Evolutionary conservation across 2,329 filamentous ascomycete species (phyloP).

Genomic region (Plectosphaerella cucumerina): DNA sequence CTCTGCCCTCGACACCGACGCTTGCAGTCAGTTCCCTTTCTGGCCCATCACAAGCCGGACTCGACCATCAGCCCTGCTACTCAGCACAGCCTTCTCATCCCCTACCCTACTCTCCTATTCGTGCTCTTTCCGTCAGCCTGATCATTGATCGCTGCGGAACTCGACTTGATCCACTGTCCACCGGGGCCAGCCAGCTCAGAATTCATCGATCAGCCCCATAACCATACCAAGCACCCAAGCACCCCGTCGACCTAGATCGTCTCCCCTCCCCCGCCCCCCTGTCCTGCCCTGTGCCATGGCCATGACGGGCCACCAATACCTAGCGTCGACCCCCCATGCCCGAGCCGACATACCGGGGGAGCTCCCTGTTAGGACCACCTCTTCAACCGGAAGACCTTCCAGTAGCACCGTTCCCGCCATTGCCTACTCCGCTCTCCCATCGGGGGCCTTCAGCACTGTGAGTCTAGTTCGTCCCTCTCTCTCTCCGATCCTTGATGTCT

Average conservation of each 20-base stretch:
- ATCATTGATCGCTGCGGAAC: no score
- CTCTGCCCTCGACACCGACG: neutral
- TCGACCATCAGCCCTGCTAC: no score
- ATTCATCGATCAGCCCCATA: no score
- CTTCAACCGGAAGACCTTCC: neutral
- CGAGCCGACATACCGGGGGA: conserved; percentile 6
- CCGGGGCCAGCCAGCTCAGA: no score
- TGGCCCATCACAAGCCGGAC: neutral
- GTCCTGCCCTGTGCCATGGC: neutral
- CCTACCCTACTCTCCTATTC: neutral
- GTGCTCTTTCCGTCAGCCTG: neutral
- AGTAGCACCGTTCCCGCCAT: no score
- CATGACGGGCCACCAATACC: conserved; percentile 12
- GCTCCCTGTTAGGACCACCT: conserved; percentile 5
- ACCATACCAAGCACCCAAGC: no score
- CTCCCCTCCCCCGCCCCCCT: no score
- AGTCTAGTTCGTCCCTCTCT: conserved; percentile 12
- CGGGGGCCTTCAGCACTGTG: conserved; percentile 24
- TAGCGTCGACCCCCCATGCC: conserved; percentile 3
- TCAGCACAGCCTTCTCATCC: no score
- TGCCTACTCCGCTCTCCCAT: conserved; percentile 7
- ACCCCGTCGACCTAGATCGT: no score
- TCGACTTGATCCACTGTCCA: no score
- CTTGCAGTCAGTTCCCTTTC: neutral
- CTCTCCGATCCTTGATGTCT: neutral